Evolutionary conservation across 2,329 filamentous ascomycete species (phyloP).

Genomic region (Keithomyces neogunnii): DNA sequence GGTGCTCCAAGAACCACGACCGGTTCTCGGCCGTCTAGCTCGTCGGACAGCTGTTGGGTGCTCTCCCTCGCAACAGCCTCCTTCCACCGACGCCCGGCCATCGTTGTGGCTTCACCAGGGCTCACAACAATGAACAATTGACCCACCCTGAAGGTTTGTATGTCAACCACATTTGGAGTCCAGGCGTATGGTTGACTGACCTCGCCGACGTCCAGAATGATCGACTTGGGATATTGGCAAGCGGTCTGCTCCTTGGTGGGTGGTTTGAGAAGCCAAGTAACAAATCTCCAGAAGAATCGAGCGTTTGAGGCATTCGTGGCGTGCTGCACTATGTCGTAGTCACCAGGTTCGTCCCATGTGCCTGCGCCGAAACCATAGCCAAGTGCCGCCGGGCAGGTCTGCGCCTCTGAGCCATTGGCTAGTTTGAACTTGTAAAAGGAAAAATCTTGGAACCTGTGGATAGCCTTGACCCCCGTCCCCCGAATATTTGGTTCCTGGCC

Average conservation of each 20-base stretch:
- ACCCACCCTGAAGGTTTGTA: conserved; percentile 75
- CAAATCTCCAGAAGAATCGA: conserved; percentile 71
- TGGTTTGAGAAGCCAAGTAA: conserved; percentile 60
- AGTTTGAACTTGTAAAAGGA: conserved; percentile 63
- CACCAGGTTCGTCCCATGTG: conserved; percentile 80
- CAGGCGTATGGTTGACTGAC: conserved; percentile 68
- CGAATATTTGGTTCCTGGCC: conserved; percentile 39
- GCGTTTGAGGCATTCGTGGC: conserved; percentile 59
- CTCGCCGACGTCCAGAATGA: conserved; percentile 80
- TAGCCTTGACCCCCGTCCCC: conserved; percentile 61
- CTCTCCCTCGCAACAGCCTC: conserved; percentile 52
- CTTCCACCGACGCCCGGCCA: conserved; percentile 84
- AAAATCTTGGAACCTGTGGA: conserved; percentile 78
- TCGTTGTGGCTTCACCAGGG: conserved; percentile 82
- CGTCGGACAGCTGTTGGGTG: conserved; percentile 29
- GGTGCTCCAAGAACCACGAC: conserved; percentile 77
- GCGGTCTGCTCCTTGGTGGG: conserved; percentile 60
- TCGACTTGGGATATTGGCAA: conserved; percentile 75
- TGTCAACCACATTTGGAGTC: conserved; percentile 82
- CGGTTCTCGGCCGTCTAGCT: conserved; percentile 38
- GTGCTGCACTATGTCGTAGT: conserved; percentile 84
- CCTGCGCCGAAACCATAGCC: conserved; percentile 88
- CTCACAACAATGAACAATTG: conserved; percentile 80
- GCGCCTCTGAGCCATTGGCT: conserved; percentile 60
- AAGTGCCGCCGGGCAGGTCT: conserved; percentile 75